Percentiles rank a stretch among this genome's conserved stretches.
phyloP scores from a whole-genome alignment of 345 rosid genomes.

The Citrus australasica region DNA sequence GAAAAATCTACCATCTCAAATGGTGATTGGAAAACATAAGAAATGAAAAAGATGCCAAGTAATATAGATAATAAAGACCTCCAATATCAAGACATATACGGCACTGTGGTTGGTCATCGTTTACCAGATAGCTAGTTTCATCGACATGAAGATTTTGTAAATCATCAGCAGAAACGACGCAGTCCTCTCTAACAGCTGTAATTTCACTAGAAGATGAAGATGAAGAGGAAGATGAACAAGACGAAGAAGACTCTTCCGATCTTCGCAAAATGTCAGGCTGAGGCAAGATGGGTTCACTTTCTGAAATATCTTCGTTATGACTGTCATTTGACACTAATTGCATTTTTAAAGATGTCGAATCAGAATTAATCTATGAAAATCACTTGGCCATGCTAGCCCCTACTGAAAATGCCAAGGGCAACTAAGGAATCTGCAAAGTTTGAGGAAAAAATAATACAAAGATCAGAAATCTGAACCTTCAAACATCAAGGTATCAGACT shows the following conservation, averaged over 20 bases:
- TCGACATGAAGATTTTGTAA: conserved; percentile 49
- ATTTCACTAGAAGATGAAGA: conserved; percentile 58
- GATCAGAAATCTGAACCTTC: background rate
- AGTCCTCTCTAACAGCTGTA: conserved; percentile 46
- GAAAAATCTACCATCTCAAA: conserved; percentile 8
- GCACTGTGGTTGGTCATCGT: conserved; percentile 77
- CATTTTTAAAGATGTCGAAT: conserved; percentile 49
- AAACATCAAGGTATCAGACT: background rate
- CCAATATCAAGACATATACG: conserved; percentile 94
- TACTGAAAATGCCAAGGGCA: conserved; percentile 33
- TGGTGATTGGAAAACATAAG: conserved; percentile 1
- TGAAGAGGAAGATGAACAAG: conserved; percentile 16
- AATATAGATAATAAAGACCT: conserved; percentile 45
- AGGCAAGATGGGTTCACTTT: conserved; percentile 61
- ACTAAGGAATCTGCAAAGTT: conserved; percentile 24
- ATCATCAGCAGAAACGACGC: conserved; percentile 40
- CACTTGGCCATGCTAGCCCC: conserved; percentile 20
- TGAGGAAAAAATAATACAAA: background rate
- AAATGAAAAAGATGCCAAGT: conserved; percentile 20
- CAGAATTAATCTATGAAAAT: conserved; percentile 21
- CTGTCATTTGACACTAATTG: conserved; percentile 77
- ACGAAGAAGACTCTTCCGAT: conserved; percentile 56
- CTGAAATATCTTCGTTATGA: conserved; percentile 48
- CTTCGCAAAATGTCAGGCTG: conserved; percentile 32
- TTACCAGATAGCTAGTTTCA: conserved; percentile 65